These are phyloP conservation scores for Emergomyces pasteurianus DNA, from an alignment of 2,329 filamentous ascomycete genomes.

Conservation along the genomic window DNA sequence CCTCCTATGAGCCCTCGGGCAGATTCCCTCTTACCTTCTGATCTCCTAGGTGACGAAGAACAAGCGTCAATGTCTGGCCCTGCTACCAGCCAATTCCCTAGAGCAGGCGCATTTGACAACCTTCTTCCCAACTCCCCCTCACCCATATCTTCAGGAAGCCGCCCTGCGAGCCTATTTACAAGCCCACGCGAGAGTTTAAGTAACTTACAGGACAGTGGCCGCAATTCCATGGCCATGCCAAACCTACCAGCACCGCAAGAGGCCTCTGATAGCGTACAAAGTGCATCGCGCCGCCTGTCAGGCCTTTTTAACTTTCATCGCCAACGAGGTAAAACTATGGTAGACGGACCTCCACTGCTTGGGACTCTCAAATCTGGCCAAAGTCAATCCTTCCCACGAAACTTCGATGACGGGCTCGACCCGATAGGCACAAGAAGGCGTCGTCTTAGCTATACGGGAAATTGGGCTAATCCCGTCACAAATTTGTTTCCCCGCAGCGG, in stretches of 20 bases:
- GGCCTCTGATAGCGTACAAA: conserved; percentile 30
- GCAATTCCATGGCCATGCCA: conserved; percentile 15
- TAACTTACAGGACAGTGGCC: conserved; percentile 23
- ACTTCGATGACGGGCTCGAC: conserved; percentile 41
- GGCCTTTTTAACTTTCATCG: conserved; percentile 47
- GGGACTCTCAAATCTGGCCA: conserved; percentile 49
- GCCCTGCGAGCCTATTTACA: conserved; percentile 33
- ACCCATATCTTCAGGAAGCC: conserved; percentile 33
- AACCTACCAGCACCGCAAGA: conserved; percentile 3
- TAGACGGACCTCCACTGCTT: conserved; percentile 45
- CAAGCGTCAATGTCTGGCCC: conserved; percentile 12
- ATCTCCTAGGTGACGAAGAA: conserved; percentile 47
- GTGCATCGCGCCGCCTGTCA: conserved; percentile 43
- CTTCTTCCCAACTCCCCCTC: conserved; percentile 31
- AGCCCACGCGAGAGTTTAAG: conserved; percentile 34
- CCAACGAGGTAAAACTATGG: conserved; percentile 49
- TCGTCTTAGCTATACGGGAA: conserved; percentile 45
- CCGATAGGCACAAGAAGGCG: conserved; percentile 39
- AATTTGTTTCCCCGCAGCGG: conserved; percentile 34
- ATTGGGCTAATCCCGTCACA: conserved; percentile 41
- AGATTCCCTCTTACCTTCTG: conserved; percentile 48
- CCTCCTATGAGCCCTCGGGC: conserved; percentile 54
- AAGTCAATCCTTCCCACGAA: conserved; percentile 52
- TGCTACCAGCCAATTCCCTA: conserved; percentile 8
- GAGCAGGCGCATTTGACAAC: conserved; percentile 16